phyloP scores from a whole-genome alignment of 495 filamentous ascomycete genomes.

The Penicillium flavigenum region DNA sequence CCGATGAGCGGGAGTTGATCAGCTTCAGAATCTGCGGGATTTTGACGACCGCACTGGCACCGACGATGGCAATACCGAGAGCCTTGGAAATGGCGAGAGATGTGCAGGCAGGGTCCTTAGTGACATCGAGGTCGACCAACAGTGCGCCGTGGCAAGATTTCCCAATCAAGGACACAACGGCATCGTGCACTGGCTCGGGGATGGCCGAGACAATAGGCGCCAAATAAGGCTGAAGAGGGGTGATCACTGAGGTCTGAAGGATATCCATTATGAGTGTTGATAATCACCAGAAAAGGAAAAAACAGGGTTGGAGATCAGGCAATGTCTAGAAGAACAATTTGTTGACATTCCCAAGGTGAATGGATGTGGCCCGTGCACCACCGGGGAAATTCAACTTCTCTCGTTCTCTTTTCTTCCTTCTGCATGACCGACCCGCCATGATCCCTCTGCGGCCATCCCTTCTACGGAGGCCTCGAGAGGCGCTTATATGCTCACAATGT shows the following conservation, averaged over 20 bases:
- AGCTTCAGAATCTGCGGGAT: constrained; percentile 94
- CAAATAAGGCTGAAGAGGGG: constrained; percentile 62
- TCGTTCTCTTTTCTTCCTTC: constrained; percentile 25
- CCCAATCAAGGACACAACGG: constrained; percentile 77
- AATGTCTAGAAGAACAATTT: neutral
- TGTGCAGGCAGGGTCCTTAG: constrained; percentile 67
- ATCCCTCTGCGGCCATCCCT: constrained; percentile 43
- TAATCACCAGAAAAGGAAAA: constrained; percentile 1
- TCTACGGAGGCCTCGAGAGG: constrained; percentile 39
- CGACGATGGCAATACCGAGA: constrained; percentile 89
- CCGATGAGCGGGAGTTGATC: constrained; percentile 69
- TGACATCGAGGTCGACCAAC: constrained; percentile 74
- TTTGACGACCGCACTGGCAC: constrained; percentile 85
- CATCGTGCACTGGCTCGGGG: constrained; percentile 71
- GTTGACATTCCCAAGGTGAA: constrained; percentile 29
- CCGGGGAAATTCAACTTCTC: constrained; percentile 35
- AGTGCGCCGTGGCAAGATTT: constrained; percentile 78
- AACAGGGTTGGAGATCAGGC: neutral
- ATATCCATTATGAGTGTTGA: constrained; percentile 36
- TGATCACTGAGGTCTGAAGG: constrained; percentile 52
- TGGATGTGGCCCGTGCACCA: constrained; percentile 39
- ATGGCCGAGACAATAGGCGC: constrained; percentile 78
- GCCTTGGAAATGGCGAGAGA: constrained; percentile 87
- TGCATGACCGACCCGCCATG: constrained; percentile 36
- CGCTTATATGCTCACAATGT: constrained; percentile 37